These are phyloP conservation scores for Diaporthe sp. DNA, from an alignment of 2,329 filamentous ascomycete species.

Conservation along the genomic window DNA sequence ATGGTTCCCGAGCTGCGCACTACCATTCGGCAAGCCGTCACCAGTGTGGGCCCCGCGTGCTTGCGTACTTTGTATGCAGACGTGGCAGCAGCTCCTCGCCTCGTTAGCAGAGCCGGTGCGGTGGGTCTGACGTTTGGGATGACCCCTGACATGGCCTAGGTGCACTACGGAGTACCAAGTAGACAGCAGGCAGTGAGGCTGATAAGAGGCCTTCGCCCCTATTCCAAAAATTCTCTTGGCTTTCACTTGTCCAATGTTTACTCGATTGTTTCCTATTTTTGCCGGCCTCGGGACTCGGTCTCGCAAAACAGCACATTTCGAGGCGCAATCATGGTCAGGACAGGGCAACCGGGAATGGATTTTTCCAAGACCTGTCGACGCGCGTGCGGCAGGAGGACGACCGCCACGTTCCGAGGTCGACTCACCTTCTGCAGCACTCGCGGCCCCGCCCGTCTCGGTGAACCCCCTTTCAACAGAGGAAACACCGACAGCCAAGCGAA, in stretches of 20 bases:
- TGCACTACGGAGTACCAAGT: not conserved
- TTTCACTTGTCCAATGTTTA: constrained; percentile 3
- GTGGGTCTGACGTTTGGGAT: constrained; percentile 40
- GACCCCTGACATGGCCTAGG: not conserved
- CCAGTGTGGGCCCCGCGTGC: constrained; percentile 17
- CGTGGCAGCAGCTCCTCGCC: constrained; percentile 22
- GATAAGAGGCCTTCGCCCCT: constrained; percentile 4
- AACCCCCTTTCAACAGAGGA: not conserved
- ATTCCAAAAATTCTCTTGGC: constrained; percentile 1
- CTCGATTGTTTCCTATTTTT: not conserved
- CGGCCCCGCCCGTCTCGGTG: not conserved
- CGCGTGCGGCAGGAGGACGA: not conserved
- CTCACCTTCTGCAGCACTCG: not conserved
- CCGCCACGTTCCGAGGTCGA: not conserved
- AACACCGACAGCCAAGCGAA: not conserved
- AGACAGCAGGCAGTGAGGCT: not conserved
- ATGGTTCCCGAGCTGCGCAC: not conserved
- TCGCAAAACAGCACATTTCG: not conserved
- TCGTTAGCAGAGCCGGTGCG: not conserved
- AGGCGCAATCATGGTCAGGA: not conserved
- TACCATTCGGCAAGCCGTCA: not conserved
- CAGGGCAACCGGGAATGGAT: not conserved
- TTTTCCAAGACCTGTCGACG: not conserved
- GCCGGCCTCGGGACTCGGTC: not conserved
- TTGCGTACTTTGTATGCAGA: constrained; percentile 24